Base-by-base conservation (phyloP, 1,284 basidiomycete genomes). In the Cryptococcus sp. region DNA sequence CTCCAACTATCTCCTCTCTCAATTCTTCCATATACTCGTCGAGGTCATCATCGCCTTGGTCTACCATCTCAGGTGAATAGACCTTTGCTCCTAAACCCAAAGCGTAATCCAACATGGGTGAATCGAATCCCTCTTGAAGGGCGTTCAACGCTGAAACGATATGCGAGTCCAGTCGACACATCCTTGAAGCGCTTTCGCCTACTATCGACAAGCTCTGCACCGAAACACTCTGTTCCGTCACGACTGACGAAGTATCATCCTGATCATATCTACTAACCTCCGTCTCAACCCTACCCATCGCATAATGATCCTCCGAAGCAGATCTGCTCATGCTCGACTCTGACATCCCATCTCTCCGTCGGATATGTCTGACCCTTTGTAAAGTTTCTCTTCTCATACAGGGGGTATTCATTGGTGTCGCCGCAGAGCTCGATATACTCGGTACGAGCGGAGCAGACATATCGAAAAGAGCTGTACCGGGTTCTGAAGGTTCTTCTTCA, bases 391-490 rank as follows among this genome's bases (percentile, higher is more conserved):
- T 48, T 13, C 47, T 46, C 38, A 65, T 15, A 35, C 47, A 50
- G 10, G 63, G 63, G n/a, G 63, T 65, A 42, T 65, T 65, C 42
- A 34, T 49, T 11, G 63, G 63, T 5, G 63, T 65, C 33, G 46
- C 55, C 5, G 58, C 58, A 32, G 49, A 47, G 5, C 49, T 47
- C n/a, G 55, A 56, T 2, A 43, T 44, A 13, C 57, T 56, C 1
- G 57, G 53, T 11, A 65, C 53, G n/a, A 65, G 57, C 2, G 63
- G 63, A 5, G 58, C 61, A 7, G 61, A 52, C 63, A 65, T 65
- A 49, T 65, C 58, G 57, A 65, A 65, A 3, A 65, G 36, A 1
- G 59, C 61, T 45, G 61, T 62, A 8, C 44, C 44, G 11, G 8
- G 8, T 33, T 50, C 42, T 36, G 32, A 31, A 34, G 34, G 41